Evolutionary conservation across 176 grass and related monocot genomes (phyloP).

Genomic region (Ensete ventricosum): DNA sequence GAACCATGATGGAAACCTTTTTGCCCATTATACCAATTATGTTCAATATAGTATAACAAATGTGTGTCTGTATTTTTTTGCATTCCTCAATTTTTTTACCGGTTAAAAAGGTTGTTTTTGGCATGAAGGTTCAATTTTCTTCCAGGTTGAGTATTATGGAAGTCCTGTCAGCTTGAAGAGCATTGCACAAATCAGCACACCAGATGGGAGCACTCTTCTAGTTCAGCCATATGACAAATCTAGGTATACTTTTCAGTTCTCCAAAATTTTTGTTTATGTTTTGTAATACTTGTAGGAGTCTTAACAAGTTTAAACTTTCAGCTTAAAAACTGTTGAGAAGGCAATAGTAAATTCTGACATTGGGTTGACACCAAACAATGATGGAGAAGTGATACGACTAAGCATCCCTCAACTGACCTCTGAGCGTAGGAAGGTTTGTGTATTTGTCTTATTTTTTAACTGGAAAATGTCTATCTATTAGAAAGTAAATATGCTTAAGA

Average conservation of each 20-base stretch:
- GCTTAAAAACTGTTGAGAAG: constrained; percentile 93
- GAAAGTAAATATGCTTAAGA: neutral
- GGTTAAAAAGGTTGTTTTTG: neutral
- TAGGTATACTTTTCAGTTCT: constrained; percentile 31
- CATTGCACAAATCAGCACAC: constrained; percentile 87
- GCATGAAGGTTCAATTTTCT: constrained; percentile 13
- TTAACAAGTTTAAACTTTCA: constrained; percentile 21
- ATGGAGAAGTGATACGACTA: constrained; percentile 74
- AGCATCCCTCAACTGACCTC: constrained; percentile 79
- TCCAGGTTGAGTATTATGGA: constrained; percentile 90
- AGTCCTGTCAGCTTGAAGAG: constrained; percentile 87
- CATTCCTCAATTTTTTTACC: neutral
- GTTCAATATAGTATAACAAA: no score
- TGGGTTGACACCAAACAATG: constrained; percentile 84
- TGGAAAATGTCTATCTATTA: neutral
- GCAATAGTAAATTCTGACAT: constrained; percentile 86
- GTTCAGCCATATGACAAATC: constrained; percentile 96
- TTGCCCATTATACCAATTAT: neutral
- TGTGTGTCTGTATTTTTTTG: no score
- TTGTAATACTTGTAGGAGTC: neutral
- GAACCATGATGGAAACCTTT: neutral
- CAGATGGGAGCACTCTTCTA: constrained; percentile 87
- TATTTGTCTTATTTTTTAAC: neutral
- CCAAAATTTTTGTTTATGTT: constrained; percentile 14
- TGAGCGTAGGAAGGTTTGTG: constrained; percentile 87